Evolutionary conservation across 192 early-diverging fungal species (phyloP), one percentile per base, ranked within the genome.

Genomic region (Thoreauomyces humboldtii): DNA sequence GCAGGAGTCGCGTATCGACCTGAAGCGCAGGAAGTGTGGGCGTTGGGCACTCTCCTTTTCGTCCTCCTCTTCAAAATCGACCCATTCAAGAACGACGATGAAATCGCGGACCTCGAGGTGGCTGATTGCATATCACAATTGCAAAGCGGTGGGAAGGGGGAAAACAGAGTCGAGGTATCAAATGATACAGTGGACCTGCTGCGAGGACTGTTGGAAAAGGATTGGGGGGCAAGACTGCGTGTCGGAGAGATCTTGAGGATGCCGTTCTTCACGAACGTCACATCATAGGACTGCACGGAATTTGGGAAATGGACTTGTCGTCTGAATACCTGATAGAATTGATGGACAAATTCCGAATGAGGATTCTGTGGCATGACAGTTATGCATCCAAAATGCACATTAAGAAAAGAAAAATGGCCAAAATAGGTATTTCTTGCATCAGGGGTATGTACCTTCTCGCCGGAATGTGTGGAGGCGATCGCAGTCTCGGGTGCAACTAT

Each of bases 41-140:
- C 77, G 11, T 73, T 84, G 15, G 82, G 82, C 12, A 81, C 78
- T 11, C 74, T 84, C 9, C 69, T 84, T 34, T 84, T 76, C 59
- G 75, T 84, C 11, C 59, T 81, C 4, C 71, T 84, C 2, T 81
- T 84, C 73, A 79, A 79, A 41, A 67, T 79, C 59, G 82, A 84
- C 58, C 82, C 82, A 11, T 84, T 81, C 53, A 74, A 72, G 4
- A 63, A 59, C 32, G 79, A 84, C 35, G 69, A 81, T 0, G 82
- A 81, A 51, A 75, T 79, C 24, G 11, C 79, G 19, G 71, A 65
- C 2, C 38, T 79, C 17, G 74, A 81, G 42, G 75, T 84, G 36
- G 32, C 15, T 0, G 37, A 48, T 9, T 55, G 78, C 7, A 79
- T 83, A 29, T 43, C 59, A 7, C 43, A 61, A 34, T 60, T 73